Base-by-base conservation (phyloP, 352 stramenopile genomes). In the Globisporangium yorkense region DNA sequence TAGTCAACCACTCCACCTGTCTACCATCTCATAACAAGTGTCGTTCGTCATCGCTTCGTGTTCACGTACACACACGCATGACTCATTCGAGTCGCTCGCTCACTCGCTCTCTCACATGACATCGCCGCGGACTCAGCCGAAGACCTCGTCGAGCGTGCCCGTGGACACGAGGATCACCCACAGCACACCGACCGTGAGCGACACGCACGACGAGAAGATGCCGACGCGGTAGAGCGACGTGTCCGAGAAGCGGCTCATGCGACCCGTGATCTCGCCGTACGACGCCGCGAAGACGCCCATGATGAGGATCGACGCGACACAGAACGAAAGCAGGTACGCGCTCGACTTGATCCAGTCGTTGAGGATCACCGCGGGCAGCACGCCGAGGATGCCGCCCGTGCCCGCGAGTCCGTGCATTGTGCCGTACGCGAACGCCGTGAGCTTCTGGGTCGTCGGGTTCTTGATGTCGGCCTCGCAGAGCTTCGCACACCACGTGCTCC, bases 261-360 rank as follows among this genome's bases (percentile, higher is more conserved):
- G 75, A 6, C 73, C 73, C 27, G 80, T 89, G 29, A 80, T 54
- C 46, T 85, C 80, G 52, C 89, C 87, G 62, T 96, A 96, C 8
- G 81, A 61, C 20, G 76, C 73, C 1, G 87, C 83, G 67, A 96
- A 97, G 2, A 62, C 66, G 33, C 87, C 89, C 89, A 97, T 97
- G 29, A 89, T 85, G 43, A 96, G 39, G 59, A 89, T 96, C 46
- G 73, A 91, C 15, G 75, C 85, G 20, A 89, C 16, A 59, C 88
- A 97, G 73, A 97, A 97, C 10, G 81, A 80, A 9, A 63, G 65
- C 9, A 97, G 67, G 64, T 97, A 97, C 24, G 86, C 59, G 27
- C 71, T 75, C 43, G 84, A 90, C 37, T 92, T 77, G 47, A 44
- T 47, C 63, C 68, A 79, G 59, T 95, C 68, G 55, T 92, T 85